Percentiles rank a stretch among this genome's conserved stretches.
These are phyloP conservation scores for Cydonia oblonga DNA, from an alignment of 331 rosid species.

Conservation along the genomic window DNA sequence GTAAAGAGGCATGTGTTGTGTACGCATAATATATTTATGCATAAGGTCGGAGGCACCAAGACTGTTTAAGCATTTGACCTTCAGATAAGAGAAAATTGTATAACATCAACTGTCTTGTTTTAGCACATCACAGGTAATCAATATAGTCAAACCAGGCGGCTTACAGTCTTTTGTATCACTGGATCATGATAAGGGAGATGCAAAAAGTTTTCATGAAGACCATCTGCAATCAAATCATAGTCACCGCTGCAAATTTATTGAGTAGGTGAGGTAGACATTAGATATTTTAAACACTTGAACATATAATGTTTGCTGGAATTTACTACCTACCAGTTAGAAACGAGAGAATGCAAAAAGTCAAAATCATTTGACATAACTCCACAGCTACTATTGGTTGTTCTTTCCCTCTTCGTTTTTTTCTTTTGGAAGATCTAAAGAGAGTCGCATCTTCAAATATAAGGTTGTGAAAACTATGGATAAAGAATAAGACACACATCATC, in stretches of 20 bases:
- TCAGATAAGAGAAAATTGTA: conserved; percentile 21
- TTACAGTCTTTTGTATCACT: conserved; percentile 86
- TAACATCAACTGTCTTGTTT: conserved; percentile 17
- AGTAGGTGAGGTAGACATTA: conserved; percentile 1
- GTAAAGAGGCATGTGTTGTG: conserved; percentile 56
- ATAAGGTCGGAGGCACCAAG: conserved; percentile 65
- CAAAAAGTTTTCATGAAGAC: conserved; percentile 85
- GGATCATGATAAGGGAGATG: conserved; percentile 90
- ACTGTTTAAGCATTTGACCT: conserved; percentile 75
- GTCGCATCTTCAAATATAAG: conserved; percentile 9
- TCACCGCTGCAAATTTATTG: conserved; percentile 63
- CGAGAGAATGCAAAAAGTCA: conserved; percentile 55
- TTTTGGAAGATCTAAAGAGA: conserved; percentile 60
- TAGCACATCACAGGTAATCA: conserved; percentile 13
- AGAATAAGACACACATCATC: conserved; percentile 3
- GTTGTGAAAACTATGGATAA: conserved; percentile 1
- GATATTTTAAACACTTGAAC: background rate
- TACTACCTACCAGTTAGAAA: conserved; percentile 59
- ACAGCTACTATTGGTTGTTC: conserved; percentile 27
- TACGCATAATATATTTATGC: conserved; percentile 58
- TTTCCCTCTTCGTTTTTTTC: conserved; percentile 49
- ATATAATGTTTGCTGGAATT: conserved; percentile 11
- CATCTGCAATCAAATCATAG: conserved; percentile 76
- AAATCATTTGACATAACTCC: conserved; percentile 38
- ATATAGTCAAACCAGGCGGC: conserved; percentile 16